Percentiles rank a stretch among this genome's conserved stretches.
Conservation (phyloP, 2,329 filamentous ascomycete genomes). For the Chaetomiaceae sp. region DNA sequence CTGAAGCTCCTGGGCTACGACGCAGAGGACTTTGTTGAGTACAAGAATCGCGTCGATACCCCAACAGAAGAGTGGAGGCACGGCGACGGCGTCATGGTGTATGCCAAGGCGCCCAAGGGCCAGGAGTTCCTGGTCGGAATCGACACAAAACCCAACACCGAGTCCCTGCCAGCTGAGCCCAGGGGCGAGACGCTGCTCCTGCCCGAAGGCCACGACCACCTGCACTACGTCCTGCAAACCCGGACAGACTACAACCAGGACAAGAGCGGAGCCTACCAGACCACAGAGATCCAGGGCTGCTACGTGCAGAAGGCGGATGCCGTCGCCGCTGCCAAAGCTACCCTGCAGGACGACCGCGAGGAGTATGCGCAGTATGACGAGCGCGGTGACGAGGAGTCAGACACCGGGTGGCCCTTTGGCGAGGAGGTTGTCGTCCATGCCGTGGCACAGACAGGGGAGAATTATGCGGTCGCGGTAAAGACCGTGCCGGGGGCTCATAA, state of each 20-base stretch:
- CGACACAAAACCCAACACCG: constrained; percentile 36
- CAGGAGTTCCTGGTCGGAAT: constrained; percentile 37
- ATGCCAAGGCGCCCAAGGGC: constrained; percentile 33
- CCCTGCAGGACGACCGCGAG: constrained; percentile 28
- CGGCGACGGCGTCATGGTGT: constrained; percentile 36
- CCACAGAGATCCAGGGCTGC: constrained; percentile 37
- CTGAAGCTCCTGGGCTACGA: constrained; percentile 34
- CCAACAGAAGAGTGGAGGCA: constrained; percentile 30
- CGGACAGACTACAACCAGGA: constrained; percentile 39
- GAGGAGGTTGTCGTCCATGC: constrained; percentile 42
- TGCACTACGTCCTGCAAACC: constrained; percentile 41
- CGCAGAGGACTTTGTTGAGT: constrained; percentile 35
- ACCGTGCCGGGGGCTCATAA: constrained; percentile 28
- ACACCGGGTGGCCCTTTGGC: constrained; percentile 40
- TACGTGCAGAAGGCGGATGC: constrained; percentile 34
- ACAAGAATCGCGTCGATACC: constrained; percentile 23
- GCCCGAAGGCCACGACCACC: constrained; percentile 26
- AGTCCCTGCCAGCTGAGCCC: constrained; percentile 22
- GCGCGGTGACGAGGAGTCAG: constrained; percentile 14
- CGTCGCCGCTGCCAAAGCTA: constrained; percentile 30
- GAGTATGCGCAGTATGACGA: constrained; percentile 31
- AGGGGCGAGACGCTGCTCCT: constrained; percentile 22
- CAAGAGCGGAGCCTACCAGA: constrained; percentile 31
- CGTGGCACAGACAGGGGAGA: constrained; percentile 38
- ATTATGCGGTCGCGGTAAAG: constrained; percentile 35